phyloP scores from a whole-genome alignment of 1,139 yeast genomes.

The Hyphopichia fennica region DNA sequence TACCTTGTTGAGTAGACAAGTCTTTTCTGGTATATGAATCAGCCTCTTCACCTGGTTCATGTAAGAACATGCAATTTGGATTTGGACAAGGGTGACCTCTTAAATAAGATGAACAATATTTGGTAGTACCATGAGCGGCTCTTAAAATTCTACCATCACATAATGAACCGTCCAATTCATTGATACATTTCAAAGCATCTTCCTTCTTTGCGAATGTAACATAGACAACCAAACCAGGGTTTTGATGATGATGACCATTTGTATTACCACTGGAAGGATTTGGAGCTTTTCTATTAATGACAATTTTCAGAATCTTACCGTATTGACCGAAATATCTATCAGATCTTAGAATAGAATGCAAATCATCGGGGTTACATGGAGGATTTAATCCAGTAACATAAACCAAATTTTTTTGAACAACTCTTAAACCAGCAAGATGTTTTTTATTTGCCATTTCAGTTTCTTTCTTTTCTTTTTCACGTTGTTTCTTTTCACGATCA shows the following conservation, averaged over 20 bases:
- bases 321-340: slow-evolving; percentile 97
- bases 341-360: slow-evolving; percentile 78
- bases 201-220: slow-evolving; percentile 92
- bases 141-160: slow-evolving; percentile 85
- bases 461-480: slow-evolving; percentile 90
- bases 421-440: slow-evolving; percentile 95
- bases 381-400: slow-evolving; percentile 97
- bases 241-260: slow-evolving; percentile 41
- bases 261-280: slow-evolving; percentile 23
- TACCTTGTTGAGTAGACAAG: slow-evolving; percentile 76
- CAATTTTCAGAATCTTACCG: slow-evolving; percentile 93
- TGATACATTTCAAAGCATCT: slow-evolving; percentile 91
- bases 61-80: slow-evolving; percentile 98
- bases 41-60: slow-evolving; percentile 99
- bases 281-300: slow-evolving; percentile 79
- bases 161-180: slow-evolving; percentile 90
- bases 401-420: slow-evolving; percentile 94
- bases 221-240: slow-evolving; percentile 90
- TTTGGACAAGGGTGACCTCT: slow-evolving; percentile 97
- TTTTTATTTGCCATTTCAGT: slow-evolving; percentile 86
- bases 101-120: slow-evolving; percentile 92
- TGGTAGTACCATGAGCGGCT: slow-evolving; percentile 98
- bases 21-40: slow-evolving; percentile 95
- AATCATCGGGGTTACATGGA: slow-evolving; percentile 83
- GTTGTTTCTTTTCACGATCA: slow-evolving; percentile 83